phyloP scores from a whole-genome alignment of 306 rosid species.

The Pterocarpus macrocarpus region DNA sequence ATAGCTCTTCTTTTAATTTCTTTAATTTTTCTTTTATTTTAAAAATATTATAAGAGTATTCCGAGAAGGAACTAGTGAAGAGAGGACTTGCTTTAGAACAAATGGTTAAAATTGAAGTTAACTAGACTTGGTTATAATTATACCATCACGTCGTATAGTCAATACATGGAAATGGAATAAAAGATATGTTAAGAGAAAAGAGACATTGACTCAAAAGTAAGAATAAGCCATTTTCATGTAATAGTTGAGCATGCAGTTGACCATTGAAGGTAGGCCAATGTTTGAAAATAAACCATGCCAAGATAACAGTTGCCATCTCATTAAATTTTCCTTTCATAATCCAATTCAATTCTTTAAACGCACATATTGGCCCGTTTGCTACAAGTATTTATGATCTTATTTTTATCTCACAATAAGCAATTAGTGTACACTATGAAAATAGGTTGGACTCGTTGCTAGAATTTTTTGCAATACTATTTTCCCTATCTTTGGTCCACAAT shows the following conservation, averaged over 20 bases:
- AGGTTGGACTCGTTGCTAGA: not conserved
- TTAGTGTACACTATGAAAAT: not conserved
- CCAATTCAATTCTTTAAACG: not conserved
- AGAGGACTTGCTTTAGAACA: slow-evolving; percentile 15
- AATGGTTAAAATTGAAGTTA: slow-evolving; percentile 17
- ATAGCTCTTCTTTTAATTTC: not conserved
- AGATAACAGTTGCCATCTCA: not conserved
- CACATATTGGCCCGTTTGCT: not conserved
- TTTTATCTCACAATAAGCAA: not conserved
- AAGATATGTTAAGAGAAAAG: not conserved
- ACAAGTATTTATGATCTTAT: not conserved
- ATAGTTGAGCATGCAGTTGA: not conserved
- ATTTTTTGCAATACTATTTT: not conserved
- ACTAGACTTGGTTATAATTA: slow-evolving; percentile 16
- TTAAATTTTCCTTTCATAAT: not conserved
- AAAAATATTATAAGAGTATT: not conserved
- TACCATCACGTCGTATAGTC: slow-evolving; percentile 3
- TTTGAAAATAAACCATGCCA: not conserved
- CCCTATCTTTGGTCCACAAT: not conserved
- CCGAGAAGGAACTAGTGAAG: not conserved
- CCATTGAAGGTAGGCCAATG: not conserved
- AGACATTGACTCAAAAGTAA: not conserved
- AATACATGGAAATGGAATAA: not conserved
- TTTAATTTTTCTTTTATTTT: not conserved
- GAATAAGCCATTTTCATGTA: not conserved